These are phyloP conservation scores for Trifolium pratense DNA, from an alignment of 306 rosid genomes.

Conservation along the genomic window DNA sequence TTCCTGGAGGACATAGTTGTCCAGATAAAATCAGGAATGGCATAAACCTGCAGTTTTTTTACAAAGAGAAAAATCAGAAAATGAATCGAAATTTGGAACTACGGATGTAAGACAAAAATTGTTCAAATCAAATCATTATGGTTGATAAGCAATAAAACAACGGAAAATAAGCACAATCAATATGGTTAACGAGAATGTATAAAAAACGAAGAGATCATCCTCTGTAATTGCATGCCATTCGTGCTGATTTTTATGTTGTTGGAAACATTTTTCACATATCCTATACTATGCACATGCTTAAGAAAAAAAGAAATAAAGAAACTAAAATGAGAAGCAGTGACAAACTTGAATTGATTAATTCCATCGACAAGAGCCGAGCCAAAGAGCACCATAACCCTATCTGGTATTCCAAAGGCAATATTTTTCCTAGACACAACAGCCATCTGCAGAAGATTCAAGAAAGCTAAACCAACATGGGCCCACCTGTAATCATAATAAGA, in stretches of 20 bases:
- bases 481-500: slow-evolving; percentile 56
- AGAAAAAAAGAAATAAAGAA: too few relatives aligned
- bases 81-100: not conserved
- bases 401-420: slow-evolving; percentile 63
- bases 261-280: too few relatives aligned
- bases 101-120: not conserved
- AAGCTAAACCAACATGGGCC: slow-evolving; percentile 68
- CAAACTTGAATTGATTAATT: slow-evolving; percentile 81
- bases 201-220: too few relatives aligned
- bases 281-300: too few relatives aligned
- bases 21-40: slow-evolving; percentile 89
- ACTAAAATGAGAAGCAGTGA: slow-evolving; percentile 35
- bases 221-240: too few relatives aligned
- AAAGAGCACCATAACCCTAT: slow-evolving; percentile 67
- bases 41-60: slow-evolving; percentile 73
- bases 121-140: slow-evolving; percentile 18
- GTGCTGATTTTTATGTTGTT: too few relatives aligned
- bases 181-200: too few relatives aligned
- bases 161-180: not conserved
- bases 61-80: not conserved
- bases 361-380: slow-evolving; percentile 81
- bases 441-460: slow-evolving; percentile 64
- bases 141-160: slow-evolving; percentile 9
- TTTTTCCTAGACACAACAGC: slow-evolving; percentile 65
- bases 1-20: slow-evolving; percentile 88